phyloP scores from a whole-genome alignment of 129 eudicot species.

The Centrapalus pauciflorus region DNA sequence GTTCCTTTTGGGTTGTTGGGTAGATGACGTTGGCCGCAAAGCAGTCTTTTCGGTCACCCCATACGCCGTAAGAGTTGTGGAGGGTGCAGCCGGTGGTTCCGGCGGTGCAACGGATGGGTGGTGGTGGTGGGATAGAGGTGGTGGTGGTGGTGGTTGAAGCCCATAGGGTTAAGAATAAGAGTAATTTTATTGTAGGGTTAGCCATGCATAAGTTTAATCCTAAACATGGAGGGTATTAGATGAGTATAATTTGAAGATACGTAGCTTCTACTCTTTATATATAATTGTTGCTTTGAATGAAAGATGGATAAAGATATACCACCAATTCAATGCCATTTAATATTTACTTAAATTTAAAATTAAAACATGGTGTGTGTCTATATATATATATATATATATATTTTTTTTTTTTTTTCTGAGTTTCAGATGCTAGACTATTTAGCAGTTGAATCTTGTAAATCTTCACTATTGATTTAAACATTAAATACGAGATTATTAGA shows the following conservation, averaged over 20 bases:
- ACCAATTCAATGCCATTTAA: too few relatives aligned
- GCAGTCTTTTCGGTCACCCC: constrained; percentile 71
- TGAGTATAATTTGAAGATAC: not conserved
- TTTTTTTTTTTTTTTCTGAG: too few relatives aligned
- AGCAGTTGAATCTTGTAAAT: too few relatives aligned
- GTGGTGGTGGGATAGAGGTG: constrained; percentile 52
- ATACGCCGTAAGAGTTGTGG: constrained; percentile 64
- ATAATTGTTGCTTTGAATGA: constrained; percentile 2
- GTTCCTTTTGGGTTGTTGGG: constrained; percentile 65
- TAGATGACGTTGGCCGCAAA: constrained; percentile 31
- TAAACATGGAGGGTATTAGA: not conserved
- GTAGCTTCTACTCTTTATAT: not conserved
- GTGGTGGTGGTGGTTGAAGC: constrained; percentile 11
- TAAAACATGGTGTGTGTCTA: too few relatives aligned
- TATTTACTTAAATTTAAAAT: too few relatives aligned
- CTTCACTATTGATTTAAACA: too few relatives aligned
- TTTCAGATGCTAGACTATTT: too few relatives aligned
- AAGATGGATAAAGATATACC: too few relatives aligned
- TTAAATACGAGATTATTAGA: too few relatives aligned
- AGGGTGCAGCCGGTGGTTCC: constrained; percentile 51
- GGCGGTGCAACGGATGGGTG: constrained; percentile 39
- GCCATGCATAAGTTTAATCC: not conserved
- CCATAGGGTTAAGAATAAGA: constrained; percentile 11
- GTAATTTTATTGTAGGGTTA: not conserved
- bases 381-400: too few relatives aligned